A percentile compares a stretch with the other conserved stretches of the same genome.
phyloP scores from a whole-genome alignment of 176 grass and related monocot species.

The Eleusine indica region DNA sequence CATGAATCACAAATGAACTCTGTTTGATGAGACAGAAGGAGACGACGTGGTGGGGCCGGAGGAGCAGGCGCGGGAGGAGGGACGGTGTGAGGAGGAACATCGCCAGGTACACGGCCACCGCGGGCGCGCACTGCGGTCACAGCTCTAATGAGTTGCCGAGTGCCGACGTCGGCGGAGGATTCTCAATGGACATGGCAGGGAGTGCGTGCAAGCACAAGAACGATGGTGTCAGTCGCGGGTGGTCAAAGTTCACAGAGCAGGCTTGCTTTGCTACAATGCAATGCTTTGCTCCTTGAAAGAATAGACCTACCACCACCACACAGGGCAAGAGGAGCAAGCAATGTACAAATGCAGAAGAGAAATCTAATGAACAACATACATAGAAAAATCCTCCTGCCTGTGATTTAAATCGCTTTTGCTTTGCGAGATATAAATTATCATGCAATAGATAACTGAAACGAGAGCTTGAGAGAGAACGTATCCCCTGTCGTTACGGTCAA shows the following conservation, averaged over 20 bases:
- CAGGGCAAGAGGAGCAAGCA: slow-evolving; percentile 35
- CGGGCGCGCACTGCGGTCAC: slow-evolving; percentile 22
- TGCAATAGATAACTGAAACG: background rate
- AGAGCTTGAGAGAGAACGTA: background rate
- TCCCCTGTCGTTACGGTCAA: background rate
- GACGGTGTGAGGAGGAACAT: slow-evolving; percentile 39
- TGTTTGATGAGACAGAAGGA: background rate
- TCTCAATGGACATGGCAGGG: slow-evolving; percentile 7
- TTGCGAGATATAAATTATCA: slow-evolving; percentile 16
- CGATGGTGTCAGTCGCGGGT: background rate
- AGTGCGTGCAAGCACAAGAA: background rate
- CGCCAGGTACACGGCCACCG: slow-evolving; percentile 30
- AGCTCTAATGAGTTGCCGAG: background rate
- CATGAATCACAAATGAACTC: no score
- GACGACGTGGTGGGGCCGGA: slow-evolving; percentile 35
- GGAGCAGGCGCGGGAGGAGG: slow-evolving; percentile 37
- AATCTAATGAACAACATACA: background rate
- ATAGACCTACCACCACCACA: slow-evolving; percentile 16
- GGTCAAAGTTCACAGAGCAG: background rate
- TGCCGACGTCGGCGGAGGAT: background rate
- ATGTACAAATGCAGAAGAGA: slow-evolving; percentile 9
- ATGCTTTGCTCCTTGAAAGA: slow-evolving; percentile 38
- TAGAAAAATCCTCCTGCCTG: slow-evolving; percentile 6
- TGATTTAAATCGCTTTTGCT: slow-evolving; percentile 27
- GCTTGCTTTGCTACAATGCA: slow-evolving; percentile 21